Evolutionary conservation across 805 yeast species (phyloP), one percentile per base, ranked within the genome.

Genomic region (Metschnikowia gruessii): DNA sequence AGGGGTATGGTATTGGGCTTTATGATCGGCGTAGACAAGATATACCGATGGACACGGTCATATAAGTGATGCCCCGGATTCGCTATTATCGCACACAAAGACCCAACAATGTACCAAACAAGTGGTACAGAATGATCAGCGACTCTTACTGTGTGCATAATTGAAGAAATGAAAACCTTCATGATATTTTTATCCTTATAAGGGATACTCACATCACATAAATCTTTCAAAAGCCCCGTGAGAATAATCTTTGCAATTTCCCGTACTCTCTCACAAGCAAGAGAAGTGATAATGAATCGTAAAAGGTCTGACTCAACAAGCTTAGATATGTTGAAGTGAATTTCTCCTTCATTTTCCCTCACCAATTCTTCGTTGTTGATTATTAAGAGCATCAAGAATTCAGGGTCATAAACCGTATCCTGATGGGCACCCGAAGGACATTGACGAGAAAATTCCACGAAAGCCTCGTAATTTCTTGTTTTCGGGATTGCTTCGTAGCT

Each of bases 1-100:
- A 79, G 55, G 3, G 85, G 84, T 36, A 80, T 56, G 21, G 75
- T 80, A 43, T 55, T 59, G 5, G 58, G 43, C 49, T 66, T 66
- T 39, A 76, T 58, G 13, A 59, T 61, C 3, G 87, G 83, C 32
- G 79, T 77, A 4, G 79, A 66, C 31, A 88, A 66, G 10, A 90
- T 72, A 75, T 82, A 88, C 48, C 83, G 76, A 55, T 74, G 80
- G 0, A 81, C 79, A 53, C 80, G 80, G 52, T 90, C 96, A 62
- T 84, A 87, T 17, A 92, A 62, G 55, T 74, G 76, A 51, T 87
- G 92, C 0, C 82, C 80, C 0, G 97, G 96, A 50, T 83, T 80
- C 5, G 73, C 62, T 48, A 87, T 61, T 1, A 87, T 69, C 2
- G 80, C 77, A 3, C 81, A 66, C 32, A 89, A 60, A 42, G 77